Conservation (phyloP, 2,329 filamentous ascomycete species). For the Blastomyces percursus region DNA sequence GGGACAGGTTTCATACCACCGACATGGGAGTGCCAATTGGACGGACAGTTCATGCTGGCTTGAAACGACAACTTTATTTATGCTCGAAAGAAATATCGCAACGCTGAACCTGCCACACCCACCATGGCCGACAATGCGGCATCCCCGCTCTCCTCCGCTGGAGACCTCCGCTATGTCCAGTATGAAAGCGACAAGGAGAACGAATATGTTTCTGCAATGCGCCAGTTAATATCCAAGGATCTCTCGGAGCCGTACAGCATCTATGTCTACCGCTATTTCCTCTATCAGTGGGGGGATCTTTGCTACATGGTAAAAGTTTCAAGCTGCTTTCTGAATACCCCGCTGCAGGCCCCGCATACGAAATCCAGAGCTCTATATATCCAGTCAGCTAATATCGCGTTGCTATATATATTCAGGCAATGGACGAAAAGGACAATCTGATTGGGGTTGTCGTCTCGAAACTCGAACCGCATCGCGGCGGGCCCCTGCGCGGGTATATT, state of each 20-base stretch:
- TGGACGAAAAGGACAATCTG: constrained; percentile 46
- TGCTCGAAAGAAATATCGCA: background rate
- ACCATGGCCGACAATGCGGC: constrained; percentile 5
- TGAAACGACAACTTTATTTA: background rate
- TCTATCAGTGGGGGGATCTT: constrained; percentile 96
- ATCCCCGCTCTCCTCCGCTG: background rate
- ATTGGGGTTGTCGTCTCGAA: constrained; percentile 93
- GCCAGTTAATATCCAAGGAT: constrained; percentile 87
- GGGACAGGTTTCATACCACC: background rate
- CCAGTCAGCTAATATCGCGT: background rate
- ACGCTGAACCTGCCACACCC: background rate
- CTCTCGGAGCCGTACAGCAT: constrained; percentile 98
- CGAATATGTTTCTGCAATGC: constrained; percentile 69
- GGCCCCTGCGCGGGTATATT: constrained; percentile 86
- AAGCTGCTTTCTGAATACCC: background rate
- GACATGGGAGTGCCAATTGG: background rate
- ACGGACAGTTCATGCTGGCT: background rate
- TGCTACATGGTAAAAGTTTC: constrained; percentile 67
- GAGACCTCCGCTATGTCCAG: constrained; percentile 44
- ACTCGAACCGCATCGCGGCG: constrained; percentile 76
- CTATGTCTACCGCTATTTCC: constrained; percentile 96
- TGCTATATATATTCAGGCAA: constrained; percentile 31
- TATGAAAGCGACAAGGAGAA: constrained; percentile 51
- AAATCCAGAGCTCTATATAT: background rate
- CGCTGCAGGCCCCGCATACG: background rate